A percentile compares a stretch with the other conserved stretches of the same genome.
phyloP scores from a whole-genome alignment of 352 stramenopile species.

The Globisporangium carolinianum region DNA sequence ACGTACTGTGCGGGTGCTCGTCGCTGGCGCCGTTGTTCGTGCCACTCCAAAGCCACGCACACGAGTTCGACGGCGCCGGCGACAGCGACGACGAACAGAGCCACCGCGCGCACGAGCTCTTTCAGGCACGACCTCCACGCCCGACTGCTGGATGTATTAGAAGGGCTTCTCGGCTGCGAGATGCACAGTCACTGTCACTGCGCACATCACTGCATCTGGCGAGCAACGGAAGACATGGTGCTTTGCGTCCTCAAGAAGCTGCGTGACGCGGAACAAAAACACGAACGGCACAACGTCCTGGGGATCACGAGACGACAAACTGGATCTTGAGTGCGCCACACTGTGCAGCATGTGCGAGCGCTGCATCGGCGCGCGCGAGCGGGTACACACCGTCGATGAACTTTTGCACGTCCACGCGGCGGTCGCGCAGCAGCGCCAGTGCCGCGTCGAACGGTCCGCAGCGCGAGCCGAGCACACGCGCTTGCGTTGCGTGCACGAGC shows the following conservation, averaged over 20 bases:
- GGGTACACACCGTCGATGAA: constrained; percentile 60
- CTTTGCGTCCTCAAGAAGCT: constrained; percentile 4
- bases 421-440: constrained; percentile 37
- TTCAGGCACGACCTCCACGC: constrained; percentile 17
- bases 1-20: too few relatives aligned
- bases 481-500: constrained; percentile 27
- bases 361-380: constrained; percentile 33
- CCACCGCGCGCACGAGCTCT: constrained; percentile 36
- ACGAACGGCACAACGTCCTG: constrained; percentile 28
- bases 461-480: constrained; percentile 51
- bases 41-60: constrained; percentile 18
- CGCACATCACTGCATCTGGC: too few relatives aligned
- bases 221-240: too few relatives aligned
- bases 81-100: constrained; percentile 28
- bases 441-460: constrained; percentile 60
- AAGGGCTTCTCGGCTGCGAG: constrained; percentile 5
- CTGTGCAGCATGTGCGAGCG: constrained; percentile 38
- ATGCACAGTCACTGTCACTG: background rate
- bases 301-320: constrained; percentile 27
- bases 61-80: constrained; percentile 25
- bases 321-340: constrained; percentile 61
- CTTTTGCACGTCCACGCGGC: constrained; percentile 54
- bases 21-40: too few relatives aligned
- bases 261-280: constrained; percentile 18
- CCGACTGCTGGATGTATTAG: background rate